Base-by-base conservation (phyloP, 805 yeast genomes). In the Myxozyma geophila region DNA sequence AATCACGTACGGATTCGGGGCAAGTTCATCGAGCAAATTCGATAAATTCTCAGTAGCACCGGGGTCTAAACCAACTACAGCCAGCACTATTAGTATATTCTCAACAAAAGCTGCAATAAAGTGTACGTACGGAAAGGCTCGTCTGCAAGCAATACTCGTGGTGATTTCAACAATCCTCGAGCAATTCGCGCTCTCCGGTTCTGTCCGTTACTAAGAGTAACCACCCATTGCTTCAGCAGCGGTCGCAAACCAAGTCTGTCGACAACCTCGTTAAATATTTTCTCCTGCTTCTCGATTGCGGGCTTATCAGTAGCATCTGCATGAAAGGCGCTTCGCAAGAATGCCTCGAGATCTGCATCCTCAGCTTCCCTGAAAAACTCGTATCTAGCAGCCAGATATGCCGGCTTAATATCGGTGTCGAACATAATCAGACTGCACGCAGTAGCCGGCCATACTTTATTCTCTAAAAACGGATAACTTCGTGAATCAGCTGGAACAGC, bases 181-280 rank as follows among this genome's bases (percentile, higher is more conserved):
- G 97, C 98, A 35, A 95, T 77, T 65, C 97, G 81, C 0, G 98
- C 96, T 56, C 99, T 80, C 70, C 99, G 81, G 74, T 89, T 86
- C 75, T 95, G 99, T 0, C 99, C 99, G 74, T 95, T 95, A 74
- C 96, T 89, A 50, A 95, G 78, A 0, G 93, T 89, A 74, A 90
- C 90, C 40, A 89, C 84, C 91, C 96, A 93, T 63, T 90, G 83
- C 55, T 54, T 50, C 52, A 84, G 79, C 54, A 92, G 74, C 0
- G 83, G 86, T 6, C 74, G 75, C 63, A 93, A 77, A 54, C 83
- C 79, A 60, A 95, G 81, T 36, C 77, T 75, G 3, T 78, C 74
- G 9, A 89, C 70, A 21, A 88, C 76, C 0, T 73, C 68, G 0
- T 78, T 74, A 9, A 86, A 70, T 7, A 65, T 61, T 35, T 58